These are phyloP conservation scores for Camelina sativa DNA, from an alignment of 345 rosid species.

Conservation along the genomic window DNA sequence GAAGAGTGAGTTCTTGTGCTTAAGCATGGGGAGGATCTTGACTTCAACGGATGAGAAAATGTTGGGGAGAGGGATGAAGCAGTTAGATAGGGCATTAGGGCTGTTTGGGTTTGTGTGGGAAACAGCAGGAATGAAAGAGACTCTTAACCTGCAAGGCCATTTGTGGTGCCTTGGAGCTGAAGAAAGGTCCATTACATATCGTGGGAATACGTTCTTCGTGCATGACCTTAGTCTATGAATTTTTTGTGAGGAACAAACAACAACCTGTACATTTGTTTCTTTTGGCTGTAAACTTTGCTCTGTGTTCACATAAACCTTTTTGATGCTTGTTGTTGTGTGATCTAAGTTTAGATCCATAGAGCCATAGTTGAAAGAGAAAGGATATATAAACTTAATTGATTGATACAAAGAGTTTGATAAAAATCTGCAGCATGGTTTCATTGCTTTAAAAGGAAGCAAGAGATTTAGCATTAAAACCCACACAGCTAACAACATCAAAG, in stretches of 20 bases:
- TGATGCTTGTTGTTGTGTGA: not conserved
- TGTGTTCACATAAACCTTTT: not conserved
- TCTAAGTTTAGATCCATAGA: not conserved
- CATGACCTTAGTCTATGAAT: slow-evolving; percentile 61
- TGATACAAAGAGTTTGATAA: slow-evolving; percentile 35
- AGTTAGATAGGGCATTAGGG: slow-evolving; percentile 66
- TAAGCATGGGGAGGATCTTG: slow-evolving; percentile 73
- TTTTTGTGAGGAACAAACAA: slow-evolving; percentile 15
- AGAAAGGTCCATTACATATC: slow-evolving; percentile 44
- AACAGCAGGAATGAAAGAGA: slow-evolving; percentile 69
- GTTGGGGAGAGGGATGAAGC: slow-evolving; percentile 70
- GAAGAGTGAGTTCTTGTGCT: slow-evolving; percentile 42
- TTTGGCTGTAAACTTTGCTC: not conserved
- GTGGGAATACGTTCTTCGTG: slow-evolving; percentile 60
- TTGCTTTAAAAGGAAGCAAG: slow-evolving; percentile 37
- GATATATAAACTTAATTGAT: slow-evolving; percentile 30
- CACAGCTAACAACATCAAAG: slow-evolving; percentile 42
- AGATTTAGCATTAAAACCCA: slow-evolving; percentile 31
- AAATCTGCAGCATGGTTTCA: slow-evolving; percentile 30
- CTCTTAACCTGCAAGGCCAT: slow-evolving; percentile 58
- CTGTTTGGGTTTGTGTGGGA: slow-evolving; percentile 76
- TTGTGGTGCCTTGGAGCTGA: not conserved
- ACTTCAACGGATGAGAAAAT: slow-evolving; percentile 58
- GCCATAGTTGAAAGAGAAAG: slow-evolving; percentile 12
- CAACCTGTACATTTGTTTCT: slow-evolving; percentile 4